These are phyloP conservation scores for Fragaria vesca DNA, from an alignment of 306 rosid species.

Conservation along the genomic window DNA sequence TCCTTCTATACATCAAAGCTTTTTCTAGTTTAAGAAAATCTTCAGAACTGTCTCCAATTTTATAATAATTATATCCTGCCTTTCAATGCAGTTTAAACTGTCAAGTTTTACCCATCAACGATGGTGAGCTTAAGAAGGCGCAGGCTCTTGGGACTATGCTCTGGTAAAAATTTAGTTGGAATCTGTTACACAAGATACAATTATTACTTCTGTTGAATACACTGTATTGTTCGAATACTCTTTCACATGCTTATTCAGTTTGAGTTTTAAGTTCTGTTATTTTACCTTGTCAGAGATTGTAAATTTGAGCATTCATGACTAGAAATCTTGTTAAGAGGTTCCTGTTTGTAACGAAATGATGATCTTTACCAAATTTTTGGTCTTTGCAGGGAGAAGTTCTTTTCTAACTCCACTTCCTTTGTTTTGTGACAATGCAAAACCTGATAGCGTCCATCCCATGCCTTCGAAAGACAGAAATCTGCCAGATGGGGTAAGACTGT, in stretches of 20 bases:
- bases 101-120: constrained; percentile 15
- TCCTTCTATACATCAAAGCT: neutral
- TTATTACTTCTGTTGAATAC: constrained; percentile 8
- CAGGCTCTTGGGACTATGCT: constrained; percentile 82
- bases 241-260: neutral
- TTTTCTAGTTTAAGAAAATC: neutral
- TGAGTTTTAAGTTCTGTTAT: neutral
- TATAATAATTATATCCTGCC: neutral
- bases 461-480: constrained; percentile 44
- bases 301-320: neutral
- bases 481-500: constrained; percentile 45
- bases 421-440: constrained; percentile 48
- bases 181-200: neutral
- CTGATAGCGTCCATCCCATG: constrained; percentile 51
- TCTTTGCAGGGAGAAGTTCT: constrained; percentile 61
- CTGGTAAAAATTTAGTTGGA: constrained; percentile 51
- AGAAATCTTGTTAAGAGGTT: constrained; percentile 9
- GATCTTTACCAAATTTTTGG: constrained; percentile 20
- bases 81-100: neutral
- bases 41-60: neutral
- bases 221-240: neutral
- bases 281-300: neutral
- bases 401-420: constrained; percentile 56
- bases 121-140: constrained; percentile 99
- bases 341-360: constrained; percentile 9